Evolutionary conservation across 441 rosid genomes (phyloP), one percentile per base, ranked within the genome.

Genomic region (Arabidopsis lyrata): DNA sequence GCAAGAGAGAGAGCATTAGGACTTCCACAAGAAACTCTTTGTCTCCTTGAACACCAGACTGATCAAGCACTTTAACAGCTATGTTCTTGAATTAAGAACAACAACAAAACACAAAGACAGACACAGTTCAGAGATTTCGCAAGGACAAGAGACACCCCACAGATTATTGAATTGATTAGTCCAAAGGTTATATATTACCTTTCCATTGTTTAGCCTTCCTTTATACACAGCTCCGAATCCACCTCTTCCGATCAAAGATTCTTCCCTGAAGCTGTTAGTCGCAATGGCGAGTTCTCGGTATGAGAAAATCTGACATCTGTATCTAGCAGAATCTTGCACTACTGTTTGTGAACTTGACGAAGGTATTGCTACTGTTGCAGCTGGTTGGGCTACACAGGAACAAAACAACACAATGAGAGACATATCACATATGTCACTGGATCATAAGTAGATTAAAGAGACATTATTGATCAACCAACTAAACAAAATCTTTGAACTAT

Each of bases 21-120:
- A 86, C 88, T 78, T 88, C 93, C 39, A 85, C 88, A 5, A 86
- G 83, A 63, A 85, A 86, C 81, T 88, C 90, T 63, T 77, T 85
- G 29, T 88, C 90, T 58, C 90, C 90, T 83, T 88, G 93, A 44
- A 10, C 36, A 66, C 93, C 85, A 9, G 67, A 63, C 3, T 67
- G 48, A 62, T 88, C 87, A 45, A 84, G 85, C 71, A 78, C 71
- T 70, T 88, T 86, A 14, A 86, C 83, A 34, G 90, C 93, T 72
- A 86, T 84, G 24, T 57, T 64, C 89, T 88, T 54, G 6, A 72
- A 44, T 20, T 29, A 9, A 74, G 58, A 65, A 42, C 56, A 65
- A 38, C 63, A 57, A 38, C 52, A 56, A 62, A 15, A 1, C 35
- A 31, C 16, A 5, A 39, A 12, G 5, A 53, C 53, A 16, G 59